These are phyloP conservation scores for Leccinum cinnamomeum DNA, from an alignment of 1,284 basidiomycete genomes.

Conservation along the genomic window DNA sequence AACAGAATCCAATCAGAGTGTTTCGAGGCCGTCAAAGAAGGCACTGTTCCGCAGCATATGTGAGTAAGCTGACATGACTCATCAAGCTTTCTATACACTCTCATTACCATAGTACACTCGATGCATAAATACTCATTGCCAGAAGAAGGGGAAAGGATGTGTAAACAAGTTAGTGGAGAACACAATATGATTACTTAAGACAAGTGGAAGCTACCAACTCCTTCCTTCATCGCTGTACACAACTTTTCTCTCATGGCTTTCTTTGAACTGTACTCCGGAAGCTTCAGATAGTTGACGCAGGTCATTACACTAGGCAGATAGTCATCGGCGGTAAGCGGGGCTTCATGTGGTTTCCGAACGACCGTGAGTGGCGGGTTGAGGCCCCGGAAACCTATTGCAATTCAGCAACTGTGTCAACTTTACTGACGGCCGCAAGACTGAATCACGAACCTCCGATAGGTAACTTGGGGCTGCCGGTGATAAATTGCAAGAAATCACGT, in stretches of 20 bases:
- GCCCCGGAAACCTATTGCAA: constrained; percentile 80
- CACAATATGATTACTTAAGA: constrained; percentile 51
- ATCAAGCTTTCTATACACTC: neutral
- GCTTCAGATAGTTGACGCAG: constrained; percentile 94
- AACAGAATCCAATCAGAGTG: constrained; percentile 4
- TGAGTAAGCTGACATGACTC: constrained; percentile 15
- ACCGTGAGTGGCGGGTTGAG: constrained; percentile 95
- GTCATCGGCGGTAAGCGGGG: constrained; percentile 87
- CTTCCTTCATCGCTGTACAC: constrained; percentile 82
- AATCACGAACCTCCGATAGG: constrained; percentile 81
- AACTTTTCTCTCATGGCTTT: constrained; percentile 80
- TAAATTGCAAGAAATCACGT: constrained; percentile 93
- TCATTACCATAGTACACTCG: neutral
- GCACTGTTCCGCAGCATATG: constrained; percentile 27
- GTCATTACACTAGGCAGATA: constrained; percentile 99
- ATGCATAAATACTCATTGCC: constrained; percentile 14
- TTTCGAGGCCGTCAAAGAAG: constrained; percentile 1
- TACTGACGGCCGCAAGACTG: constrained; percentile 1
- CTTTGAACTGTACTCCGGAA: constrained; percentile 90
- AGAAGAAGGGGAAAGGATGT: constrained; percentile 14
- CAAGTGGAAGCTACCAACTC: constrained; percentile 93
- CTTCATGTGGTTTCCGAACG: constrained; percentile 94
- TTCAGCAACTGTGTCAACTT: constrained; percentile 4
- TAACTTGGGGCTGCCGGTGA: constrained; percentile 92
- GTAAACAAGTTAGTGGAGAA: constrained; percentile 29